These are phyloP conservation scores for Tricholoma sp. DNA, from an alignment of 768 basidiomycete genomes.

Conservation along the genomic window DNA sequence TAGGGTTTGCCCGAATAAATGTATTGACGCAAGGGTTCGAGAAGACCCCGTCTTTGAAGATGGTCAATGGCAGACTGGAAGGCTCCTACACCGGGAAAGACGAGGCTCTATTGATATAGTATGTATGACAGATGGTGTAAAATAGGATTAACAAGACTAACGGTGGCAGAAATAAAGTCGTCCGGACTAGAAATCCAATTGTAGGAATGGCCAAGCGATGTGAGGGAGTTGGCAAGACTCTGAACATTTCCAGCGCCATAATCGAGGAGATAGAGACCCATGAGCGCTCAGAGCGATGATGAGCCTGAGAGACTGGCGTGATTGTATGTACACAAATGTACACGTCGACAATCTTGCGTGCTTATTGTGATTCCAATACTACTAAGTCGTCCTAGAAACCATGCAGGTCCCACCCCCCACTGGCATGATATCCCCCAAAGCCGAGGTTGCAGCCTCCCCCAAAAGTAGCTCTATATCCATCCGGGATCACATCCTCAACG, in stretches of 20 bases:
- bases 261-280: constrained; percentile 82
- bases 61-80: constrained; percentile 85
- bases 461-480: constrained; percentile 27
- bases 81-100: constrained; percentile 96
- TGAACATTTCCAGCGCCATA: constrained; percentile 96
- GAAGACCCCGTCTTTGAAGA: constrained; percentile 65
- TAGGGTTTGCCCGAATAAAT: constrained; percentile 87
- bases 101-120: constrained; percentile 59
- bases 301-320: too few relatives aligned
- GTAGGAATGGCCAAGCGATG: constrained; percentile 78
- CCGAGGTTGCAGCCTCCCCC: constrained; percentile 45
- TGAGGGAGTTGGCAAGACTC: constrained; percentile 89
- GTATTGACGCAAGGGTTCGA: constrained; percentile 77
- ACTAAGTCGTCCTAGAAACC: too few relatives aligned
- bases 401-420: constrained; percentile 2
- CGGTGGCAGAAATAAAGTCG: constrained; percentile 87
- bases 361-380: background rate
- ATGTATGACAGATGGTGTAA: constrained; percentile 11
- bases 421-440: constrained; percentile 43
- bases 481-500: constrained; percentile 33
- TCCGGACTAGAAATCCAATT: constrained; percentile 78
- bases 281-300: constrained; percentile 7
- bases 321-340: too few relatives aligned
- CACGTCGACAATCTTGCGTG: constrained; percentile 10
- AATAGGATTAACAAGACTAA: constrained; percentile 39